Base-by-base conservation (phyloP, 140 eudicot species). In the Bidens hawaiensis region DNA sequence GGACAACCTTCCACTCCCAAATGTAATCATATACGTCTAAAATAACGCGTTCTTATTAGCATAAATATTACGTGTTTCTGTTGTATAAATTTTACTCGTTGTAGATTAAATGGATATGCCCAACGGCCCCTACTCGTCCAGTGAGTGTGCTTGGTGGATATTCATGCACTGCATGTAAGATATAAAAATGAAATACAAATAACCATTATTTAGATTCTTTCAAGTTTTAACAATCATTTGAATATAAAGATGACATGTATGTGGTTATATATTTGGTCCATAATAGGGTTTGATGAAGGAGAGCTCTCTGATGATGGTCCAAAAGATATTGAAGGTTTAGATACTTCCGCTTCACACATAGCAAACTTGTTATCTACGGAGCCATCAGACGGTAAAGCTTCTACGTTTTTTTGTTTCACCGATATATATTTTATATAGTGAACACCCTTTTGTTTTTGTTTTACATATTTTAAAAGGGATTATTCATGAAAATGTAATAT, bases 81-180 rank as follows among this genome's bases (percentile, higher is more conserved):
- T 28, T 0, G 0, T 31, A 14, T 49, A 31, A 45, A 9, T 5
- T 31, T 16, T 25, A 52, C 3, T 25, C 2, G 49, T 24, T 69
- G 66, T 76, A 94, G 99, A 82, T 94, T 51, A 94, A 94, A 63
- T 94, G 95, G 95, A 94, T 94, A 53, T 94, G 99, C 62, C 99
- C 99, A 60, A 94, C 99, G 56, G 99, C 99, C 70, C 99, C 99
- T 34, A 94, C 95, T 66, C 97, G 99, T 15, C 95, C 97, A 1
- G 97, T 94, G 74, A 78, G 89, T 11, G 67, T 81, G 61, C 90
- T 93, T 63, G 99, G 99, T 58, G 99, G 99, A 79, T 88, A 78
- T 60, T 79, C 95, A 53, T 93, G 97, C 81, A 75, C 95, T 62
- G 97, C 99, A 48, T 93, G 99, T 88, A 78, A 79, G 88, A 53